Conservation (phyloP, 2,329 filamentous ascomycete species). For the Nothomitra cinnamomea region DNA sequence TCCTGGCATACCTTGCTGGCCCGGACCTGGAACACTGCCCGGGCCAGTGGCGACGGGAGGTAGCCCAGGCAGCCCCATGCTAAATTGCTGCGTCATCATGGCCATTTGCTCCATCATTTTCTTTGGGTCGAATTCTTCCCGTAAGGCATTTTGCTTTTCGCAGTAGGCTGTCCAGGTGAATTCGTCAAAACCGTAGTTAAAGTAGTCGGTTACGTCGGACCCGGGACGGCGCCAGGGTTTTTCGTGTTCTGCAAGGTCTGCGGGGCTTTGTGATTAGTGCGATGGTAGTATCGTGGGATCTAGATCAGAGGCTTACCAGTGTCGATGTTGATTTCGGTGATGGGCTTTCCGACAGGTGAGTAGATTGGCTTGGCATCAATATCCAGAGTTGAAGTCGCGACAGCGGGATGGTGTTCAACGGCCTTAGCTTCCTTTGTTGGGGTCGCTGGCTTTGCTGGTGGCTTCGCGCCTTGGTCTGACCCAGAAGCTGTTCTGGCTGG, state of each 20-base stretch:
- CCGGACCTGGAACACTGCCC: slow-evolving; percentile 13
- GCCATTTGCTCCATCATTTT: slow-evolving; percentile 45
- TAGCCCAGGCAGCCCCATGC: slow-evolving; percentile 26
- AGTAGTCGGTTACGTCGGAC: slow-evolving; percentile 89
- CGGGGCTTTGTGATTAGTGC: slow-evolving; percentile 40
- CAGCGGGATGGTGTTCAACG: slow-evolving; percentile 44
- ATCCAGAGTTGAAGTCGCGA: slow-evolving; percentile 65
- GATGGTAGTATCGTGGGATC: not conserved
- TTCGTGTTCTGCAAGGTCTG: slow-evolving; percentile 57
- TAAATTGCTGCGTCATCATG: slow-evolving; percentile 29
- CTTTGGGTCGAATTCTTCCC: slow-evolving; percentile 70
- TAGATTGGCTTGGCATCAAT: slow-evolving; percentile 70
- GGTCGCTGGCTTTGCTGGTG: slow-evolving; percentile 9
- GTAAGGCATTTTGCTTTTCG: slow-evolving; percentile 65
- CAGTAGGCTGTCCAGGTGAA: slow-evolving; percentile 96
- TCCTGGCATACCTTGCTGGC: slow-evolving; percentile 10
- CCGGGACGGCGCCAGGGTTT: slow-evolving; percentile 94
- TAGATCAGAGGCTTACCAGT: slow-evolving; percentile 16
- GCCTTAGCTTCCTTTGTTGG: slow-evolving; percentile 10
- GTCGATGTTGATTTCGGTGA: slow-evolving; percentile 36
- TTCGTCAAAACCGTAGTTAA: slow-evolving; percentile 98
- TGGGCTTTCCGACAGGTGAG: slow-evolving; percentile 57
- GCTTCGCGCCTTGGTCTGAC: not conserved
- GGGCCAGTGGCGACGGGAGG: slow-evolving; percentile 12
- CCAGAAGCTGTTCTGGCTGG: slow-evolving; percentile 2